These are phyloP conservation scores for Fusarium tanahbumbuense DNA, from an alignment of 2,329 filamentous ascomycete species.

Conservation along the genomic window DNA sequence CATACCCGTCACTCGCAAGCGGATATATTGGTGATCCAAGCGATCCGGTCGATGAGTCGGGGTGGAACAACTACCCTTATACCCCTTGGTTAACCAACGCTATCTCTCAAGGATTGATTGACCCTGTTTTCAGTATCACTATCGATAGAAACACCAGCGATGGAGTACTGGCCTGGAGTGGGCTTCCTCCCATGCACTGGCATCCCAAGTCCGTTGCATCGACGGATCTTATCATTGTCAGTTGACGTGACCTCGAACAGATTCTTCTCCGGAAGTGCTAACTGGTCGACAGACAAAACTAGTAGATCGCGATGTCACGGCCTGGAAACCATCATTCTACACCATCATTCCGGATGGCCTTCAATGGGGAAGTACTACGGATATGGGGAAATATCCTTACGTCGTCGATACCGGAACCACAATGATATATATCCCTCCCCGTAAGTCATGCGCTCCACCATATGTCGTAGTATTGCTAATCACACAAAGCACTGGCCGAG, in stretches of 20 bases:
- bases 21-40: constrained; percentile 58
- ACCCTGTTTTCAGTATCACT: constrained; percentile 62
- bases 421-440: constrained; percentile 61
- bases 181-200: constrained; percentile 55
- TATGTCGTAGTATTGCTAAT: not conserved
- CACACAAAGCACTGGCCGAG: constrained; percentile 56
- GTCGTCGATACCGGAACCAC: constrained; percentile 66
- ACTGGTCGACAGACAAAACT: constrained; percentile 56
- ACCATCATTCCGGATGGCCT: constrained; percentile 64
- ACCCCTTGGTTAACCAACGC: constrained; percentile 62
- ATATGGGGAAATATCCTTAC: constrained; percentile 59
- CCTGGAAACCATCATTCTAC: constrained; percentile 63
- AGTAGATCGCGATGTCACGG: constrained; percentile 51
- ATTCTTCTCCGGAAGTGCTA: not conserved
- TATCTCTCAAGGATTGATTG: constrained; percentile 58
- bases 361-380: constrained; percentile 56
- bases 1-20: constrained; percentile 62
- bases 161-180: constrained; percentile 61
- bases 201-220: constrained; percentile 47
- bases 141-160: constrained; percentile 59
- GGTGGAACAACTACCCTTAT: constrained; percentile 57
- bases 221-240: constrained; percentile 60
- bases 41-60: constrained; percentile 51
- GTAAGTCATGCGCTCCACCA: constrained; percentile 49
- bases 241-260: constrained; percentile 27